Percentiles rank a stretch among this genome's conserved stretches.
Evolutionary conservation across 257 asterid species (phyloP).

Genomic region (Sherardia arvensis): DNA sequence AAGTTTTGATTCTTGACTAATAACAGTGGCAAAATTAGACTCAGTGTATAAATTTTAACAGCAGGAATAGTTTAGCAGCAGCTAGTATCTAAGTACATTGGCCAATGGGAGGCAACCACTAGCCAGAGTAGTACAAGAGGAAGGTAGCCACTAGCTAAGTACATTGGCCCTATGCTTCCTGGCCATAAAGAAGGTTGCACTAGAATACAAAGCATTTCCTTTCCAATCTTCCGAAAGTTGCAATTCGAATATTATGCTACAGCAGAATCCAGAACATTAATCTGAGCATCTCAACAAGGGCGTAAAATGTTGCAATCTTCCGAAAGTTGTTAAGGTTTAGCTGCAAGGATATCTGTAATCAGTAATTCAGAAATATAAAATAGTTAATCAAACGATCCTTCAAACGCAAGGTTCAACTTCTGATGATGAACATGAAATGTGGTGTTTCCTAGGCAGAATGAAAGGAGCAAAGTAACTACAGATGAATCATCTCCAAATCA

Average conservation of each 20-base stretch:
- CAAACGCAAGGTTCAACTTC: background rate
- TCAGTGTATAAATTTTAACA: no score
- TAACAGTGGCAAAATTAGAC: background rate
- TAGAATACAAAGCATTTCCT: background rate
- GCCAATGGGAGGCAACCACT: background rate
- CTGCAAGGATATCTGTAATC: conserved; percentile 26
- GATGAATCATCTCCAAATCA: background rate
- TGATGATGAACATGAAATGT: no score
- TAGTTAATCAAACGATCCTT: background rate
- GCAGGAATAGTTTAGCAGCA: background rate
- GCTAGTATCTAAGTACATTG: background rate
- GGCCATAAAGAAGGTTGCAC: background rate
- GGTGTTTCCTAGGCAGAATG: background rate
- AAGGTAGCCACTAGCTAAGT: background rate
- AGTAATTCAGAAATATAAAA: background rate
- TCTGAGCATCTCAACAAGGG: conserved; percentile 18
- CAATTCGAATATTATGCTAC: no score
- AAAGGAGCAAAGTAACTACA: background rate
- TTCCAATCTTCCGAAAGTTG: no score
- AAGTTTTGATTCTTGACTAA: background rate
- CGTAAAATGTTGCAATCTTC: conserved; percentile 67
- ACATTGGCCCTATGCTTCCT: background rate
- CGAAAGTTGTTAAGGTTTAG: conserved; percentile 61
- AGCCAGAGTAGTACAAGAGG: background rate
- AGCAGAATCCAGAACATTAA: background rate